Conservation (phyloP, 345 rosid species). For the Psidium guajava region DNA sequence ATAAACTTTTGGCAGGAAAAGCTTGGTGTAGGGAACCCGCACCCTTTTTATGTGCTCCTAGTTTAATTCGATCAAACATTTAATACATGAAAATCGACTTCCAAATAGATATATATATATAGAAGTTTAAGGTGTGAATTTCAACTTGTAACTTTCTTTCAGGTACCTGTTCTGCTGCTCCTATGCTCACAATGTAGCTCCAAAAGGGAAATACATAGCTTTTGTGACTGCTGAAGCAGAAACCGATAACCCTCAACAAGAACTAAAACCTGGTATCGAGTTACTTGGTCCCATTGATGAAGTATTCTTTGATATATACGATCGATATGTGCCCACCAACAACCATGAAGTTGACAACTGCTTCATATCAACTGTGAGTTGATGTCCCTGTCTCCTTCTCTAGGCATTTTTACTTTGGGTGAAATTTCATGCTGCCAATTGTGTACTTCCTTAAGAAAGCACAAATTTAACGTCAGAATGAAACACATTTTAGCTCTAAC, state of each 20-base stretch:
- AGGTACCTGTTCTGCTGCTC: slow-evolving; percentile 98
- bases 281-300: slow-evolving; percentile 70
- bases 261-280: slow-evolving; percentile 77
- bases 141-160: background rate
- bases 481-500: background rate
- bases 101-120: background rate
- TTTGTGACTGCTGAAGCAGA: slow-evolving; percentile 92
- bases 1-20: background rate
- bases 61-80: background rate
- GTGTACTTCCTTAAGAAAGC: background rate
- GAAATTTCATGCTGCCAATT: background rate
- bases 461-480: background rate
- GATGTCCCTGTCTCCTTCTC: background rate
- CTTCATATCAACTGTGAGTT: slow-evolving; percentile 71
- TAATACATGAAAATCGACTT: background rate
- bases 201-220: slow-evolving; percentile 86
- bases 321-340: slow-evolving; percentile 65
- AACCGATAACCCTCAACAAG: slow-evolving; percentile 66
- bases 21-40: background rate
- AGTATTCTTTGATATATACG: slow-evolving; percentile 71
- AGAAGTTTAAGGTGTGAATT: background rate
- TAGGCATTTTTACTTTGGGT: background rate
- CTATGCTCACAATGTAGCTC: slow-evolving; percentile 88
- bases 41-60: background rate
- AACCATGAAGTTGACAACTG: slow-evolving; percentile 45